These are phyloP conservation scores for Mucor piriformis DNA, from an alignment of 371 early-diverging fungal species.

Conservation along the genomic window DNA sequence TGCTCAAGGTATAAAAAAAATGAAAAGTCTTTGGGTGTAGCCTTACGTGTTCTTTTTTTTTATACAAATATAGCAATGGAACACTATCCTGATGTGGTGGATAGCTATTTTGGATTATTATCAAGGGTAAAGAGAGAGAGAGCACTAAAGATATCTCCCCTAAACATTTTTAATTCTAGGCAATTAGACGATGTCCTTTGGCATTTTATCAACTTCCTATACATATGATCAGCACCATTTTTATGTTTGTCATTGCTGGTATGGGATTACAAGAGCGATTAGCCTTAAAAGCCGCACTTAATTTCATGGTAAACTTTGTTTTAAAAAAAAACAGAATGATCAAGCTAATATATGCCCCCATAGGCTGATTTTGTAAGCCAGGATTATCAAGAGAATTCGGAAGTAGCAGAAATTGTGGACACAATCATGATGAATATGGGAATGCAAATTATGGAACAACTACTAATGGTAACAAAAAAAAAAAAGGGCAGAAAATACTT, in stretches of 20 bases:
- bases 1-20: constrained; percentile 41
- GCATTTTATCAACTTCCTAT: constrained; percentile 58
- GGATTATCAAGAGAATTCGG: constrained; percentile 42
- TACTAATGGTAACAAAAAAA: constrained; percentile 47
- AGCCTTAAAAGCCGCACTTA: constrained; percentile 60
- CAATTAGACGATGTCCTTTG: constrained; percentile 55
- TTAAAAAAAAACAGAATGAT: not conserved
- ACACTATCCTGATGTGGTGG: constrained; percentile 37
- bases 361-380: constrained; percentile 61
- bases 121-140: constrained; percentile 45
- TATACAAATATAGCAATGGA: constrained; percentile 46
- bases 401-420: constrained; percentile 44
- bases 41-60: not conserved
- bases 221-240: constrained; percentile 51
- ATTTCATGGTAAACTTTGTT: constrained; percentile 67
- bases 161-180: constrained; percentile 35
- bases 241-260: constrained; percentile 58
- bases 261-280: constrained; percentile 64
- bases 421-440: constrained; percentile 53
- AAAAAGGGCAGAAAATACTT: not conserved
- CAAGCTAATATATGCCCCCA: not conserved
- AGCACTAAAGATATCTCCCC: no score
- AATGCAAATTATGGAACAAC: constrained; percentile 55
- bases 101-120: constrained; percentile 55
- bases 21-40: not conserved